Conservation (phyloP, 305 asterid genomes). For the Fraxinus floribunda region DNA sequence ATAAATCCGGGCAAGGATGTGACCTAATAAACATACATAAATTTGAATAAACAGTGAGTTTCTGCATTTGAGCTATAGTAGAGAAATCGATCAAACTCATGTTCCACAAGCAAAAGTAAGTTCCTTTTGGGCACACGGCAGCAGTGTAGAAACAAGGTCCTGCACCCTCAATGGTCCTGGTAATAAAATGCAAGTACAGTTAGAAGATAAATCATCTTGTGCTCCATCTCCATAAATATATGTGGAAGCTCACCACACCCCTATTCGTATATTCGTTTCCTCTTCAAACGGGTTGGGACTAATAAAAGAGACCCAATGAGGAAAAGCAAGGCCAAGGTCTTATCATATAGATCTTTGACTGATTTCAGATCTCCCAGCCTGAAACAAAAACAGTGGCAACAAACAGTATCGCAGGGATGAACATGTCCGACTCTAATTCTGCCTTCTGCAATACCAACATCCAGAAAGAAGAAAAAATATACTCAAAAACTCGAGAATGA, state of each 20-base stretch:
- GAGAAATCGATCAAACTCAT: not conserved
- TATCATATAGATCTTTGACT: slow-evolving; percentile 41
- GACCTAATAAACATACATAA: not conserved
- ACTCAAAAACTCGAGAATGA: not conserved
- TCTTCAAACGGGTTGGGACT: slow-evolving; percentile 40
- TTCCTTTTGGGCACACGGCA: not conserved
- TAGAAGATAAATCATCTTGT: slow-evolving; percentile 13
- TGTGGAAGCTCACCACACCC: slow-evolving; percentile 8
- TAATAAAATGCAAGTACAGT: not conserved
- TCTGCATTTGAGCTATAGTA: not conserved
- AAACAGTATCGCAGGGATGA: not conserved
- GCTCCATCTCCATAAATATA: not conserved
- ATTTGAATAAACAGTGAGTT: not conserved
- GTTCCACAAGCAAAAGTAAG: not conserved
- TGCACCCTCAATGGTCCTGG: not conserved
- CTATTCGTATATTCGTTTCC: slow-evolving; percentile 39
- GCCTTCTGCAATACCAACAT: not conserved
- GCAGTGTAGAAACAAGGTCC: not conserved
- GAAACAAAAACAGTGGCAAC: slow-evolving; percentile 24
- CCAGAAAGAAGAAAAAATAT: not conserved
- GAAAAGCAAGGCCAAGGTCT: slow-evolving; percentile 33
- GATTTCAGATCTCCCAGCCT: slow-evolving; percentile 61
- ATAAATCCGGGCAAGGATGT: not conserved
- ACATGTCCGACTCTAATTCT: not conserved
- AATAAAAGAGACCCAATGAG: slow-evolving; percentile 37